Percentiles rank a stretch among this genome's conserved stretches.
These are phyloP conservation scores for Artemisia princeps DNA, from an alignment of 140 eudicot genomes.

Conservation along the genomic window DNA sequence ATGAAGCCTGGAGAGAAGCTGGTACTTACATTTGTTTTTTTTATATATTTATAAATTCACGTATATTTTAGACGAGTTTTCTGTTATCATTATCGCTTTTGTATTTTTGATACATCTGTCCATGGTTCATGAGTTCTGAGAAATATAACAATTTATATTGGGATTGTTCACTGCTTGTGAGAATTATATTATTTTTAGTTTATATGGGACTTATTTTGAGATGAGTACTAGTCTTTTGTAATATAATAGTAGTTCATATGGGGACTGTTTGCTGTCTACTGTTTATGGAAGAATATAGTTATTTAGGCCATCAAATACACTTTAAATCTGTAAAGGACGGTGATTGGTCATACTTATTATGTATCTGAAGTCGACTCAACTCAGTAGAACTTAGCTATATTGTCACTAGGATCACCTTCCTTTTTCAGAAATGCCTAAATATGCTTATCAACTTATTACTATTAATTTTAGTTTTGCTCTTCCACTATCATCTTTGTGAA, in stretches of 20 bases:
- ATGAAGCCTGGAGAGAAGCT: constrained; percentile 91
- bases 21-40: constrained; percentile 34
- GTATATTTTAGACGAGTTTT: background rate
- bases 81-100: background rate
- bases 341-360: background rate
- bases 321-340: background rate
- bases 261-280: too few relatives aligned
- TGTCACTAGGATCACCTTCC: too few relatives aligned
- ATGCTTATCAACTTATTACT: background rate
- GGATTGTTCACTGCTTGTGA: background rate
- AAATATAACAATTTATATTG: too few relatives aligned
- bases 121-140: background rate
- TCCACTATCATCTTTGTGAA: background rate
- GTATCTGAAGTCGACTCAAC: background rate
- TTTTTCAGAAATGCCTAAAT: background rate
- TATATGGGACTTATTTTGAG: too few relatives aligned
- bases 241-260: too few relatives aligned
- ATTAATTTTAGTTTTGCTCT: background rate
- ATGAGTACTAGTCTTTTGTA: too few relatives aligned
- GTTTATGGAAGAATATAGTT: background rate
- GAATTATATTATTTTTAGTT: background rate
- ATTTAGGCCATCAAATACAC: background rate
- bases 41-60: background rate
- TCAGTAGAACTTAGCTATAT: background rate
- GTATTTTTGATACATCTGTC: constrained; percentile 7